Evolutionary conservation across 1,284 basidiomycete genomes (phyloP), one percentile per base, ranked within the genome.

Genomic region (Rhodotorula sp.): DNA sequence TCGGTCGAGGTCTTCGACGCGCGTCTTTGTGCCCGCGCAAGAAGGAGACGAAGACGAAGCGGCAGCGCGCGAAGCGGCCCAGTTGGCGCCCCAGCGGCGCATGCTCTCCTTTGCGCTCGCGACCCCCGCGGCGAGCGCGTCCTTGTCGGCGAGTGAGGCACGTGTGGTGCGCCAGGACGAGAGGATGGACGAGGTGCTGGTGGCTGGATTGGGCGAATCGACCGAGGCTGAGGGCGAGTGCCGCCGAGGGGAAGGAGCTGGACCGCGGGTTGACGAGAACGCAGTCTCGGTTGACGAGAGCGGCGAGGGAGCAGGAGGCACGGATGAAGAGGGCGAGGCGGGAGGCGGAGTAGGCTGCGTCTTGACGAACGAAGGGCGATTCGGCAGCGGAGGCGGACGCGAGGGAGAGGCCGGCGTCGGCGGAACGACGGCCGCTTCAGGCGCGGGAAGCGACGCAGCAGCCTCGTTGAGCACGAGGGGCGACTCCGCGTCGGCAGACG

Each of bases 41-140:
- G 34, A 34, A 34, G 34, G 34, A 34, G 34, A 34, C 34, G 34
- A 34, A 34, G 34, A 34, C 48, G 56, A 23, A 34, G 41, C 56
- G 13, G n/a, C 41, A 7, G 58, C 48, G 5, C 64, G 25, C 50
- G 83, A 82, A 12, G 81, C 81, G 9, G 81, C 80, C 78, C 82
- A 93, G 74, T 88, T 91, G 25, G 88, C 88, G 27, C 92, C 89
- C 91, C 92, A 94, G 80, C 93, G 93, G 66, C 89, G 88, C 84
- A 94, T 88, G 19, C 89, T 86, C 80, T 94, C 92, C 80, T 89
- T 90, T 7, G 92, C 92, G 48, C 81, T 80, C 23, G 74, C 80
- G 57, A 82, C 82, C 54, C 82, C 88, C 12, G 76, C 75, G 13
- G 77, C 73, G 53, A 80, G 54, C 3, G 90, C 90, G 80, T 92